Evolutionary conservation across 2,329 filamentous ascomycete genomes (phyloP).

Genomic region (Samsoniella hepiali): DNA sequence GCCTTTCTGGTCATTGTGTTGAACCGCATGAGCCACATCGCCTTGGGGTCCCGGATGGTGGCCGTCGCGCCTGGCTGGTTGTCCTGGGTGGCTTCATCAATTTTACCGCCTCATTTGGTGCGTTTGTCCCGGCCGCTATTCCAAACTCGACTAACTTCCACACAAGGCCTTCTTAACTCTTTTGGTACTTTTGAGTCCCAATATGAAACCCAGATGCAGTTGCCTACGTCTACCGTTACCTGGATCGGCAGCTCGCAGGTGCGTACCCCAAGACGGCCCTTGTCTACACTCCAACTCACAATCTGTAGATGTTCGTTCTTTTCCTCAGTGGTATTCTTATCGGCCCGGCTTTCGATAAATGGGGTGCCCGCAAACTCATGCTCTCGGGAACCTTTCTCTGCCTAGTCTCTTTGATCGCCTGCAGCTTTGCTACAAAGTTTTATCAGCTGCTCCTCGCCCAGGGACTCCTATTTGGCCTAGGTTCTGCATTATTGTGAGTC

Average conservation of each 20-base stretch:
- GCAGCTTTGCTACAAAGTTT: conserved; percentile 32
- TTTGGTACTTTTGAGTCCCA: conserved; percentile 56
- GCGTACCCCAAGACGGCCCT: background rate
- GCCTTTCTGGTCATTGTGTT: background rate
- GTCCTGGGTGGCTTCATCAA: conserved; percentile 32
- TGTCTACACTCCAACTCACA: conserved; percentile 11
- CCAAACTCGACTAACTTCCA: background rate
- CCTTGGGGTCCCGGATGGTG: conserved; percentile 26
- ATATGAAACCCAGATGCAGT: conserved; percentile 40
- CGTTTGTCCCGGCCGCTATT: background rate
- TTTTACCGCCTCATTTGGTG: conserved; percentile 30
- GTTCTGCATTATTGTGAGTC: conserved; percentile 35
- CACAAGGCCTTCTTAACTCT: conserved; percentile 33
- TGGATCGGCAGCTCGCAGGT: conserved; percentile 40
- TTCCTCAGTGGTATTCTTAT: conserved; percentile 37
- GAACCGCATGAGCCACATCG: background rate
- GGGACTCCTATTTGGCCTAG: conserved; percentile 40
- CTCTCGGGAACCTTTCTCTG: conserved; percentile 34
- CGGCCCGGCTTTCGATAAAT: conserved; percentile 40
- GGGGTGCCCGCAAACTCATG: conserved; percentile 36
- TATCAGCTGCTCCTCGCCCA: conserved; percentile 39
- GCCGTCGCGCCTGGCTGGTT: conserved; percentile 31
- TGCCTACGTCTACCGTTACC: conserved; percentile 32
- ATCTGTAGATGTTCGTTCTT: conserved; percentile 37
- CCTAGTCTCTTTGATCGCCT: conserved; percentile 37